Conservation (phyloP, 2,329 filamentous ascomycete genomes). For the Aspergillus fumigatus region DNA sequence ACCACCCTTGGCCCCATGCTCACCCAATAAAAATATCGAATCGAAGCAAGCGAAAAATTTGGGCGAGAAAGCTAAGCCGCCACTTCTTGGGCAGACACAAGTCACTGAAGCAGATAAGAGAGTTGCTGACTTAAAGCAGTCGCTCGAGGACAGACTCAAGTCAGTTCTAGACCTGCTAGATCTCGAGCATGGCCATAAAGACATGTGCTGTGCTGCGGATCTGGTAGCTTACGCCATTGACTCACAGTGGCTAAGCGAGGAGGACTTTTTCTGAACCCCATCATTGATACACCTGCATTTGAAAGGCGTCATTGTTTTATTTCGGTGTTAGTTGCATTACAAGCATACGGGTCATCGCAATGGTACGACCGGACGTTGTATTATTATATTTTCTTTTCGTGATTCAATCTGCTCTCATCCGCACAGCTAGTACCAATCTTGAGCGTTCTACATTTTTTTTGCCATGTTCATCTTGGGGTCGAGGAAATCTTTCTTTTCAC, state of each 20-base stretch:
- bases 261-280: conserved; percentile 32
- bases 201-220: conserved; percentile 41
- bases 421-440: background rate
- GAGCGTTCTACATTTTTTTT: background rate
- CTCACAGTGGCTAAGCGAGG: conserved; percentile 36
- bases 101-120: conserved; percentile 11
- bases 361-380: background rate
- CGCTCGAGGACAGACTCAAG: conserved; percentile 29
- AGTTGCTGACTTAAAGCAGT: conserved; percentile 24
- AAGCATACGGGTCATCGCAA: background rate
- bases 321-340: background rate
- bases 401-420: background rate
- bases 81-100: conserved; percentile 7
- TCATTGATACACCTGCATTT: background rate
- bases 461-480: background rate
- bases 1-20: conserved; percentile 29
- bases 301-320: background rate
- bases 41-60: background rate
- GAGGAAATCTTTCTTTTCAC: background rate
- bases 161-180: conserved; percentile 33
- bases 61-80: conserved; percentile 1
- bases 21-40: conserved; percentile 24
- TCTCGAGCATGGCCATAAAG: conserved; percentile 35
- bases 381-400: background rate
- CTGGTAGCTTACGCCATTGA: conserved; percentile 42